Base-by-base conservation (phyloP, 306 rosid genomes). In the Cicer cuneatum region DNA sequence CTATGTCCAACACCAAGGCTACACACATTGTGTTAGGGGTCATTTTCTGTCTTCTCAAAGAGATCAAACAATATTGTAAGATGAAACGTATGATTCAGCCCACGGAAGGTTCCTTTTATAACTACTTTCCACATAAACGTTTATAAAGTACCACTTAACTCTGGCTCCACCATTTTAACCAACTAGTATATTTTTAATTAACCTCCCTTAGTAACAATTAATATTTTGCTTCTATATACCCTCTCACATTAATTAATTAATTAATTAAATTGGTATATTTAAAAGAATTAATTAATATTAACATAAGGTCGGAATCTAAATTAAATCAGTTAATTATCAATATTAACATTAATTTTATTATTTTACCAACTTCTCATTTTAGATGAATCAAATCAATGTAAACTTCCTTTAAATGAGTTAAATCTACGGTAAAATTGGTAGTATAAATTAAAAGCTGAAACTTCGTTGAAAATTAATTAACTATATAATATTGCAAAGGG, bases 1-100 rank as follows among this genome's bases (percentile, higher is more conserved):
- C 33, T 24, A 49, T 46, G 38, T 38, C 71, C 69, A 67, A 14
- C 63, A 21, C 33, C 35, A 72, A 51, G 21, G 53, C 69, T 79
- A 74, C 42, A 33, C 69, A 35, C 74, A 80, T 74, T 66, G 16
- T 49, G 65, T 40, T 49, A 75, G 51, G 47, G 87, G 78, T 85
- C 83, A 56, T 76, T 85, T 83, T 88, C 81, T 72, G 12, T 60
- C 35, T 67, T 73, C 81, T 78, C 54, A 21, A 82, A 74, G 11
- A 63, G 76, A 18, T 81, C 83, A 81, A 81, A 79, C 89, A 81
- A 51, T 33, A 51, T 79, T 71, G 54, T 69, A 53, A 69, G 62
- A 42, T 75, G 43, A 76, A 61, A 58, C 41, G 41, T 74, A 63
- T 42, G 74, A 53, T 81, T 79, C 73, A 53, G 39, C 73, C 74